Evolutionary conservation across 805 yeast genomes (phyloP).

Genomic region (Nakazawaea sp.): DNA sequence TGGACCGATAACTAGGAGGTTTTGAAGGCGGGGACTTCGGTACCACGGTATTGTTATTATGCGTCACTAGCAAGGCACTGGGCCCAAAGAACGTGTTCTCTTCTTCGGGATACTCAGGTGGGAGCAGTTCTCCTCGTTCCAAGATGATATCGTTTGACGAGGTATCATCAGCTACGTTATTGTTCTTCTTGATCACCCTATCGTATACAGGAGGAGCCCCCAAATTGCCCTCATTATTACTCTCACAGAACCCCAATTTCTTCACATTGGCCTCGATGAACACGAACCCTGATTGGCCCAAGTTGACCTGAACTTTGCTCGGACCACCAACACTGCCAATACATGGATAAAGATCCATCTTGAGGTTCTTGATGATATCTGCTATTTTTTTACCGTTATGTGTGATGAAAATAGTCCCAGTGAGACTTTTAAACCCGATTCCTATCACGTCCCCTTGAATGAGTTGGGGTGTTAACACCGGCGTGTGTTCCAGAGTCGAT

Average conservation of each 20-base stretch:
- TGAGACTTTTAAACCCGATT: constrained; percentile 39
- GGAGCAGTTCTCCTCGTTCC: constrained; percentile 67
- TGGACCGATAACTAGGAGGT: constrained; percentile 10
- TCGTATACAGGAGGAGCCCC: constrained; percentile 32
- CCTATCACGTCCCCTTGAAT: constrained; percentile 50
- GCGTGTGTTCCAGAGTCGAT: constrained; percentile 34
- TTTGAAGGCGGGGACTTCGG: constrained; percentile 2
- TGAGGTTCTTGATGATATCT: constrained; percentile 43
- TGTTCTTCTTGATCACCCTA: constrained; percentile 11
- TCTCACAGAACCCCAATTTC: constrained; percentile 49
- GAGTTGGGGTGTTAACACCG: constrained; percentile 41
- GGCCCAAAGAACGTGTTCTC: constrained; percentile 60
- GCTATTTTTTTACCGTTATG: constrained; percentile 48
- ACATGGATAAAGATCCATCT: constrained; percentile 45
- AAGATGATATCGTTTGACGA: constrained; percentile 39
- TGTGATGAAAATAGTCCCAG: constrained; percentile 47
- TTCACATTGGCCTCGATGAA: constrained; percentile 80
- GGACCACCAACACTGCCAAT: constrained; percentile 43
- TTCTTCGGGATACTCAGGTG: constrained; percentile 62
- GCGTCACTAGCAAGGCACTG: background rate
- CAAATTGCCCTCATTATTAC: constrained; percentile 31
- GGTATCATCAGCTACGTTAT: background rate
- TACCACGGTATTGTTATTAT: constrained; percentile 1
- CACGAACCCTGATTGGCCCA: constrained; percentile 88
- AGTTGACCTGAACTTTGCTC: constrained; percentile 43